Percentiles rank a stretch among this genome's conserved stretches.
Evolutionary conservation across 2,329 filamentous ascomycete genomes (phyloP).

Genomic region (Exserohilum turcica): DNA sequence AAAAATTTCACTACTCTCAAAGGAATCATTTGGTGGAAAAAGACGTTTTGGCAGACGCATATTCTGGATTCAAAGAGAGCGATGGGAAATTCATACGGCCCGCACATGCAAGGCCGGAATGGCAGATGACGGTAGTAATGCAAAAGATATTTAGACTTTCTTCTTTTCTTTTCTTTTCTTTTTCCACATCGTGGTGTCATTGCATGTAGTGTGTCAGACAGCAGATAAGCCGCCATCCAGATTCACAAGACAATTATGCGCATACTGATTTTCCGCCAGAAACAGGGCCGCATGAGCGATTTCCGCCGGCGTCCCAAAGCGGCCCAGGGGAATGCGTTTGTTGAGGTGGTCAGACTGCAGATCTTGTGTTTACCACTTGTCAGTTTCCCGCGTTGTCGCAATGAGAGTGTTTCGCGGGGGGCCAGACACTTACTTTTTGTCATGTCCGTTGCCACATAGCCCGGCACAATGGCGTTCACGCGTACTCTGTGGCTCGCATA

Average conservation of each 20-base stretch:
- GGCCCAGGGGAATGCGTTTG: constrained; percentile 64
- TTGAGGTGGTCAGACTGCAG: constrained; percentile 42
- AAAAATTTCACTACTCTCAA: neutral
- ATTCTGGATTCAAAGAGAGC: neutral
- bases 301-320: constrained; percentile 72
- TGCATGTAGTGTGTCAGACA: no score
- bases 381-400: neutral
- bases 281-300: constrained; percentile 83
- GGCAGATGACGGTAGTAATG: neutral
- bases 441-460: constrained; percentile 84
- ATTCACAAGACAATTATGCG: constrained; percentile 85
- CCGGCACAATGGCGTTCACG: constrained; percentile 80
- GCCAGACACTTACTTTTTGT: constrained; percentile 62
- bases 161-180: constrained; percentile 1
- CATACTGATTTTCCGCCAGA: constrained; percentile 76
- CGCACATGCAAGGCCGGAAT: constrained; percentile 4
- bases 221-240: constrained; percentile 84
- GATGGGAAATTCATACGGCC: no score
- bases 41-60: neutral
- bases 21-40: constrained; percentile 6
- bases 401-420: no score
- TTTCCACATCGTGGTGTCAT: no score
- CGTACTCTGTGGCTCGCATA: constrained; percentile 66
- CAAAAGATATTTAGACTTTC: neutral
- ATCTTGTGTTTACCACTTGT: constrained; percentile 41